Evolutionary conservation across 495 filamentous ascomycete genomes (phyloP), one percentile per base, ranked within the genome.

Genomic region (Beverwykella pulmonaria): DNA sequence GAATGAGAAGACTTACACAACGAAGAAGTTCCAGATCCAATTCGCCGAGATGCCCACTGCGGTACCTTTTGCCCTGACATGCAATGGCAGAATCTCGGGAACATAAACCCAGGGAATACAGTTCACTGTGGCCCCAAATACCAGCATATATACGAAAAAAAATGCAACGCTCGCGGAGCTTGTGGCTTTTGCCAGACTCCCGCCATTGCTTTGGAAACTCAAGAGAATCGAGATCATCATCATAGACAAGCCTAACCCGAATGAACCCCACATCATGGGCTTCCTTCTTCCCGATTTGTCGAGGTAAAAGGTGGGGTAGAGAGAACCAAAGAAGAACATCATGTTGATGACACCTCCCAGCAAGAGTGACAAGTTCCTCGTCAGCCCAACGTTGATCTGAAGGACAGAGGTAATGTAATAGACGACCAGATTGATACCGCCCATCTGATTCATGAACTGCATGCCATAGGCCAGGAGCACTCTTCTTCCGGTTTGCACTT

Each of bases 181-280:
- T 6, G 75, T 76, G 1, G 73, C 49, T 22, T 76, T 75, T 19
- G 58, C 44, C 15, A 66, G 23, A 14, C 56, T 61, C 4, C 41
- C 44, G 20, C 60, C 60, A 14, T 32, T 27, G 20, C 72, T 75
- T 59, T 80, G 77, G 63, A 81, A 82, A 29, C 80, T 80, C 34
- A 84, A 77, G 1, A 84, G 75, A 47, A 82, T 78, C 0, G 82
- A 75, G 27, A 84, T 81, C 68, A 86, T 72, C 73, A 84, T 78
- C 79, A 84, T 75, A 48, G 76, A 80, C 25, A 86, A 67, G 0
- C 76, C 79, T 1, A 84, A 75, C 15, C 80, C 82, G 22, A 80
- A 72, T 0, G 78, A 82, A 8, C 83, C 83, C 64, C 78, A 79
- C 73, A 87, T 86, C 82, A 87, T 85, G 7, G 84, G 81, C 44